Percentiles rank a stretch among this genome's conserved stretches.
phyloP scores from a whole-genome alignment of 2,329 filamentous ascomycete species.

The Tolypocladium sp. region DNA sequence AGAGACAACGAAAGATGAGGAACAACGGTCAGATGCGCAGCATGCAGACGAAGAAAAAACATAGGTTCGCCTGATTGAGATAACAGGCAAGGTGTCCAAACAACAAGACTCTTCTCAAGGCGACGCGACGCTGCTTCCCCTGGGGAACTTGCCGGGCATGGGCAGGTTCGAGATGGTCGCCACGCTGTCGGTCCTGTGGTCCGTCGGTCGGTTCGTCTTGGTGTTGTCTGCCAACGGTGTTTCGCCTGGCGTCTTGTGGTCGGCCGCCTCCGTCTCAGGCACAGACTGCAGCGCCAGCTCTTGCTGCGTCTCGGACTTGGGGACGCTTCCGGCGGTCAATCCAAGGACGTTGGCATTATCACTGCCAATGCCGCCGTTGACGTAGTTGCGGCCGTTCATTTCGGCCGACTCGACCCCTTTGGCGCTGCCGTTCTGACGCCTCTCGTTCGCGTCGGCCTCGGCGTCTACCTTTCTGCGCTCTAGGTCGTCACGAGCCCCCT shows the following conservation, averaged over 20 bases:
- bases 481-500: neutral
- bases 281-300: constrained; percentile 8
- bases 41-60: neutral
- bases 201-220: constrained; percentile 13
- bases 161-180: constrained; percentile 56
- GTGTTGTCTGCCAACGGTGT: constrained; percentile 1
- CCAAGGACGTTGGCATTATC: constrained; percentile 9
- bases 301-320: constrained; percentile 13
- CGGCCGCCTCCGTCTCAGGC: constrained; percentile 8
- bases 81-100: neutral
- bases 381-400: constrained; percentile 7
- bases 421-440: neutral
- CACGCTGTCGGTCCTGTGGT: constrained; percentile 31
- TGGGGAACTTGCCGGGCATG: constrained; percentile 60
- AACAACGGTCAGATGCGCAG: neutral
- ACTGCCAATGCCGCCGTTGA: constrained; percentile 1
- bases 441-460: neutral
- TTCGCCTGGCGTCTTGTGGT: constrained; percentile 3
- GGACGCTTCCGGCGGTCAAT: constrained; percentile 6
- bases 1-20: neutral
- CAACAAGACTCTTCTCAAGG: neutral
- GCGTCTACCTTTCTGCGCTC: neutral
- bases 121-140: constrained; percentile 29
- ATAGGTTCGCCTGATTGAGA: neutral
- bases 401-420: neutral